Percentiles rank a stretch among this genome's conserved stretches.
phyloP scores from a whole-genome alignment of 352 stramenopile genomes.

The Phytophthora tentaculata region DNA sequence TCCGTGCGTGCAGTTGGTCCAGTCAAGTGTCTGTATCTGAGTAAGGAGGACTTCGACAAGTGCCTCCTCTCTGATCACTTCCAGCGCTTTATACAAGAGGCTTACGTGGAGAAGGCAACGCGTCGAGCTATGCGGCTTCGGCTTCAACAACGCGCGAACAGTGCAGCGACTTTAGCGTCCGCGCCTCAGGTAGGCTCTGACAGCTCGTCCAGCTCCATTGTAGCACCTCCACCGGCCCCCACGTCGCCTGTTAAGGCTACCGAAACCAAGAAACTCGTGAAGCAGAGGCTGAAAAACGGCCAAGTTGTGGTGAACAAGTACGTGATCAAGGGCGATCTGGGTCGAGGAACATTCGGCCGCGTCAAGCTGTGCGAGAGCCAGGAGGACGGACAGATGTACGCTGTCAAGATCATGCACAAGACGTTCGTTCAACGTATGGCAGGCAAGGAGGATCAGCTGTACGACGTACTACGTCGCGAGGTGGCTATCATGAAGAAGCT shows the following conservation, averaged over 20 bases:
- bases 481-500: constrained; percentile 98
- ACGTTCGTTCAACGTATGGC: constrained; percentile 91
- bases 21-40: constrained; percentile 88
- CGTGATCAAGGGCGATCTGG: constrained; percentile 91
- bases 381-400: constrained; percentile 83
- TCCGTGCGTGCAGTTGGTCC: constrained; percentile 79
- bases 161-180: constrained; percentile 21
- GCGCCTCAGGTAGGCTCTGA: constrained; percentile 28
- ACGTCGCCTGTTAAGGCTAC: constrained; percentile 66
- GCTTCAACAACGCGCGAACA: constrained; percentile 65
- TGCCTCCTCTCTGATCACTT: constrained; percentile 84
- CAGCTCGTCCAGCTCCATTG: constrained; percentile 34
- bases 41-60: constrained; percentile 89
- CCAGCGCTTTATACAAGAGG: constrained; percentile 86
- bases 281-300: constrained; percentile 84
- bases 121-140: constrained; percentile 81
- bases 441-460: constrained; percentile 84
- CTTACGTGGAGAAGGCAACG: constrained; percentile 88
- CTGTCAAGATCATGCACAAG: constrained; percentile 92
- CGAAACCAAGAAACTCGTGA: constrained; percentile 83
- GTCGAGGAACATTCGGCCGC: constrained; percentile 90
- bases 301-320: constrained; percentile 95
- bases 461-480: constrained; percentile 87
- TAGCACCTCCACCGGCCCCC: constrained; percentile 50
- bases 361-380: constrained; percentile 87